Base-by-base conservation (phyloP, 139 green algal species). In the Closterium sp. region DNA sequence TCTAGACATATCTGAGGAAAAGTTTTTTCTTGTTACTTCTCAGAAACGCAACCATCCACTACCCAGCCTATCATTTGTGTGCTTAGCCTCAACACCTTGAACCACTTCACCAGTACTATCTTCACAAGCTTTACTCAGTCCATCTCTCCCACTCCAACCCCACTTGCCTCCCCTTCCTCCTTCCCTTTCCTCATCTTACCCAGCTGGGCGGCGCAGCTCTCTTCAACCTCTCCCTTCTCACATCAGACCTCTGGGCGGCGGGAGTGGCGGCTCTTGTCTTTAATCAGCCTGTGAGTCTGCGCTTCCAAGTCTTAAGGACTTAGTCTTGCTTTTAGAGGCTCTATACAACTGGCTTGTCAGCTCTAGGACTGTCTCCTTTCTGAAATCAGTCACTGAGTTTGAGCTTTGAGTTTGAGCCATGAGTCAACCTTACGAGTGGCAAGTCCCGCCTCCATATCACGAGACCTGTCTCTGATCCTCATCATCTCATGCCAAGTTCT, bases 201-300 rank as follows among this genome's bases (percentile, higher is more conserved):
- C 88, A 91, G 88, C 28, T 91, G 29, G n/a, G 95, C 6, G 96
- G 96, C 7, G 92, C 96, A 9, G 95, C 96, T 0, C 90, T 97
- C 28, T 92, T 98, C 45, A 98, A 98, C 92, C 92, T 98, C 38
- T 97, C 95, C 0, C 94, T 98, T 79, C 95, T 98, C 22, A 96
- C 96, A 1, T 97, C 95, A 1, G 96, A 98, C 89, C 50, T 97
- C 2, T 98, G 97, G 91, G 91, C 87, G 17, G 50, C 17, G 50
- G 50, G 62, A 27, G 62, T 79, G 62, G 17, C 62, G 17, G 62
- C 62, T 79, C 17, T 79, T 79, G 62, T 79, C 62, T 79, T 79
- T 24, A 79, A 79, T 13, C 62, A 79, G 62, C 62, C 62, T 24
- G 62, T 79, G 62, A 79, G 62, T 79, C 62, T 0, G 17, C 19